phyloP scores from a whole-genome alignment of 371 early-diverging fungal genomes.

The Rhizopus stolonifer region DNA sequence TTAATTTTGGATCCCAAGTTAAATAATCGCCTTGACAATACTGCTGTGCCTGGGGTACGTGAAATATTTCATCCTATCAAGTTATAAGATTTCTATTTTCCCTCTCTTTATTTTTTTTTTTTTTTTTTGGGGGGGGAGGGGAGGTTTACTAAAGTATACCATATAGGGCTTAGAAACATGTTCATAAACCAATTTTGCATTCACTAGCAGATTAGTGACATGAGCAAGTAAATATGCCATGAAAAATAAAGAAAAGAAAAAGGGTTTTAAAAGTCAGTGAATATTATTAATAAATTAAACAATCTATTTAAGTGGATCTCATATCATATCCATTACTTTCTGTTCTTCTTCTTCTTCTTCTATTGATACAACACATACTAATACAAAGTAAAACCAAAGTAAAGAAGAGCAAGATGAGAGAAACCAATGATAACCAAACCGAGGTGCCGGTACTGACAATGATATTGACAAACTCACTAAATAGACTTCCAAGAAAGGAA shows the following conservation, averaged over 20 bases:
- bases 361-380: conserved; percentile 14
- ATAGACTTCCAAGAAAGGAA: conserved; percentile 4
- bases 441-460: conserved; percentile 13
- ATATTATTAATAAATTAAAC: neutral
- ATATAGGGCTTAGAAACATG: conserved; percentile 59
- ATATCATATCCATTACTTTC: neutral
- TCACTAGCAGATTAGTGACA: conserved; percentile 17
- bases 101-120: too few species aligned
- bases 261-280: neutral
- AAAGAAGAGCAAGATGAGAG: conserved; percentile 18
- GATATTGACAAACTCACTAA: conserved; percentile 6
- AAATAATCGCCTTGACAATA: conserved; percentile 76
- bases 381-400: conserved; percentile 10
- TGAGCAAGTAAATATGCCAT: conserved; percentile 10
- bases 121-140: neutral
- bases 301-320: neutral
- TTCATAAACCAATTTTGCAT: conserved; percentile 29
- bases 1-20: conserved; percentile 89
- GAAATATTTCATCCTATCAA: conserved; percentile 90
- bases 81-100: neutral
- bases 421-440: conserved; percentile 25
- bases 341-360: neutral
- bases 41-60: conserved; percentile 85
- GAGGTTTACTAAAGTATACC: conserved; percentile 32
- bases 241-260: conserved; percentile 5